Percentiles rank a stretch among this genome's conserved stretches.
These are phyloP conservation scores for Talaromyces rugulosus DNA, from an alignment of 2,329 filamentous ascomycete species.

Conservation along the genomic window DNA sequence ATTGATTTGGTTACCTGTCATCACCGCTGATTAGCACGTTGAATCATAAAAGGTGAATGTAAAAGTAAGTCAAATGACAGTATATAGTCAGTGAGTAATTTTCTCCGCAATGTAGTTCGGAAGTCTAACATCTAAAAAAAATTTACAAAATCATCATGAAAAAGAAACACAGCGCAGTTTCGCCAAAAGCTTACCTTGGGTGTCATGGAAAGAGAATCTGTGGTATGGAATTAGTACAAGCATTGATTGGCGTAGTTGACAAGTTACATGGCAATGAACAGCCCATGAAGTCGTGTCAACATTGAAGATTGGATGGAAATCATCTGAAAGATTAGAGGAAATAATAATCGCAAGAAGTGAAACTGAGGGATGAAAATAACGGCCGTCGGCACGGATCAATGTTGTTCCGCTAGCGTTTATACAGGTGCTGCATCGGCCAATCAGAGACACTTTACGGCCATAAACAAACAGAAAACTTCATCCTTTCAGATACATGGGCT, in stretches of 20 bases:
- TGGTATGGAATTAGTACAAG: not conserved
- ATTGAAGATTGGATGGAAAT: not conserved
- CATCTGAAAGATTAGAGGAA: not conserved
- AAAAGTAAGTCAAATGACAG: not conserved
- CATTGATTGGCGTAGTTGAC: not conserved
- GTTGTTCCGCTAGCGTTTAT: not conserved
- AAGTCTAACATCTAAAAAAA: conserved; percentile 49
- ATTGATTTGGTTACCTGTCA: not conserved
- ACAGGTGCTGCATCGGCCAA: not conserved
- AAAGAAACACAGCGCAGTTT: not conserved
- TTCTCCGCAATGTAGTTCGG: conserved; percentile 42
- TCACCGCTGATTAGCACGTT: conserved; percentile 19
- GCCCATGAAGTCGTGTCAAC: not conserved
- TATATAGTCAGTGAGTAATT: conserved; percentile 18
- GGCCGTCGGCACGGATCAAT: not conserved
- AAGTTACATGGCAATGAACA: not conserved
- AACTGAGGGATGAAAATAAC: not conserved
- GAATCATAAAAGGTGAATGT: not conserved
- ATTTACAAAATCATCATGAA: conserved; percentile 39
- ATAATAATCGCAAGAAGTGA: not conserved
- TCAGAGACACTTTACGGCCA: not conserved
- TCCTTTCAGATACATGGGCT: no score
- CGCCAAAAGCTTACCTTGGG: not conserved
- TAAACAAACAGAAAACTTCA: no score
- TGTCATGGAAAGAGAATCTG: not conserved